These are phyloP conservation scores for Brasilioporus rufonigricans DNA, from an alignment of 768 basidiomycete genomes.

Conservation along the genomic window DNA sequence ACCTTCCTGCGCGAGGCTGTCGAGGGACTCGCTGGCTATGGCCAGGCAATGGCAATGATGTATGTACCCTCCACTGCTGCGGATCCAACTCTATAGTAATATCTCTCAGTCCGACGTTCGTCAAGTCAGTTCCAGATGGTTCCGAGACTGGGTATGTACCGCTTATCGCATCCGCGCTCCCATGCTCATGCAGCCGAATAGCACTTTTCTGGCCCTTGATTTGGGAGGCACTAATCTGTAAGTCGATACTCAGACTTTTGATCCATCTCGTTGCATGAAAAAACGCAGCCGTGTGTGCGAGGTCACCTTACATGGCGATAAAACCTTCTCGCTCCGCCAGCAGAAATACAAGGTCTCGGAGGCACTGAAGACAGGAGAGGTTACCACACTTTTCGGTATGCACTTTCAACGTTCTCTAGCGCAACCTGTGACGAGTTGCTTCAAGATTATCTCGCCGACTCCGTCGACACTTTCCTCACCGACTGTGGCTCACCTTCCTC, in stretches of 20 bases:
- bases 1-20: slow-evolving; percentile 82
- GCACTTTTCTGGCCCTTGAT: slow-evolving; percentile 94
- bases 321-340: slow-evolving; percentile 86
- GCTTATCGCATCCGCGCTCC: background rate
- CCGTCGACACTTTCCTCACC: slow-evolving; percentile 93
- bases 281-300: slow-evolving; percentile 87
- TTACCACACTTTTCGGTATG: slow-evolving; percentile 78
- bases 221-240: slow-evolving; percentile 97
- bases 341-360: slow-evolving; percentile 98
- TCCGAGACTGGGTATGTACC: slow-evolving; percentile 81
- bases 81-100: background rate
- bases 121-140: slow-evolving; percentile 93
- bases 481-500: slow-evolving; percentile 32
- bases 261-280: background rate
- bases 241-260: slow-evolving; percentile 27
- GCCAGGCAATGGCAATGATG: slow-evolving; percentile 92
- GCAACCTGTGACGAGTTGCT: slow-evolving; percentile 10
- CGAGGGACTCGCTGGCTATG: slow-evolving; percentile 69
- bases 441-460: slow-evolving; percentile 95
- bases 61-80: slow-evolving; percentile 30
- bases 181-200: slow-evolving; percentile 31
- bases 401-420: slow-evolving; percentile 1
- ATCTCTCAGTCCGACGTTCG: slow-evolving; percentile 77
- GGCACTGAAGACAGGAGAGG: slow-evolving; percentile 90
- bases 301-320: slow-evolving; percentile 85